Evolutionary conservation across 495 filamentous ascomycete genomes (phyloP), one percentile per base, ranked within the genome.

Genomic region (Hypoxylon cercidicola): DNA sequence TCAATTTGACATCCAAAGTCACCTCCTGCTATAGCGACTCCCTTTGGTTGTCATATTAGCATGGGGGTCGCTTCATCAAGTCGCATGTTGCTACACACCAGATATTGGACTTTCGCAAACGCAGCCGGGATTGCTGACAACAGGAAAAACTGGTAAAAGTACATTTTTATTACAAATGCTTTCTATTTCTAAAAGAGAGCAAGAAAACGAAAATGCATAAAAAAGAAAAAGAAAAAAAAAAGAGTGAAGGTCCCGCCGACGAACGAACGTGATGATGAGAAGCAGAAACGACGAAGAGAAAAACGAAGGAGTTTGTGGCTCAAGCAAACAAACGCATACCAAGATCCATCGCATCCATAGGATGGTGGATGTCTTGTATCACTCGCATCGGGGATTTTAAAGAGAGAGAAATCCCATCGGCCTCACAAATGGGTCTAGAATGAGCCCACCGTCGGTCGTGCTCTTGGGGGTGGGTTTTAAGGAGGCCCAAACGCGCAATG

Each of bases 1-100:
- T 81, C 75, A 19, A 77, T 82, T 20, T 74, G 66, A 63, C 82
- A 85, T 19, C 83, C 83, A 66, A 85, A 83, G 35, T 85, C 83
- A 35, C 75, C 78, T 64, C 79, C 79, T 1, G 79, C 70, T 40
- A 83, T 77, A 46, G 77, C 74, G 12, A 81, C 71, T 35, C 80
- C 80, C 76, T 74, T 13, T 43, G 0, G 47, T 28, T 28, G 39
- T 52, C 18, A 23, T 12, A 32, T 68, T 52, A 68, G 65, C 21
- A 20, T 52, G 16, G 16, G 9, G n/a, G 9, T 15, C 10, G 25
- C 35, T 28, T 23, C 15, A 47, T 2, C 11, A 46, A 43, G 16
- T 28, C 7, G n/a, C 6, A 20, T 28, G 39, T 44, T 43, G 30
- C 45, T 10, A 74, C 73, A 23, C 55, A 75, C 74, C 45, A 77